A percentile compares a stretch with the other conserved stretches of the same genome.
Conservation (phyloP, 805 yeast species). For the Teunomyces cretensis region DNA sequence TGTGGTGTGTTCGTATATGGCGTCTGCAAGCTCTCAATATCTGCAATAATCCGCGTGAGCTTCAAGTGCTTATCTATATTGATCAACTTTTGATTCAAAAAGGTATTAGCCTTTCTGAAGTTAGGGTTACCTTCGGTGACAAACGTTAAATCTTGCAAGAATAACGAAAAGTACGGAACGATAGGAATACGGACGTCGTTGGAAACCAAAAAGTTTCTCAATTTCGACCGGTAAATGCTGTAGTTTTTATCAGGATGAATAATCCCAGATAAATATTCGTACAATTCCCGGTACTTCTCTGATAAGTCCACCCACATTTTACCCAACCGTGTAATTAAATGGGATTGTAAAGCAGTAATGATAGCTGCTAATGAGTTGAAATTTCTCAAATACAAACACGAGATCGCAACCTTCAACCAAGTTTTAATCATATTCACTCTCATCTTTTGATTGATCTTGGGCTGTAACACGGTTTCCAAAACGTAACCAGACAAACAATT, state of each 20-base stretch:
- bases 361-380: conserved; percentile 79
- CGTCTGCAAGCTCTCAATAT: conserved; percentile 66
- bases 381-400: conserved; percentile 70
- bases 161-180: conserved; percentile 75
- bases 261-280: conserved; percentile 62
- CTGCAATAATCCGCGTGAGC: conserved; percentile 63
- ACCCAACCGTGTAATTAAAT: conserved; percentile 62
- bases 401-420: conserved; percentile 74
- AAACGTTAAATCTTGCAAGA: conserved; percentile 76
- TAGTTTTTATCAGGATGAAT: conserved; percentile 77
- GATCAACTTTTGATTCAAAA: conserved; percentile 57
- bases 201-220: conserved; percentile 52
- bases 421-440: conserved; percentile 57
- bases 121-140: conserved; percentile 80
- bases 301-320: conserved; percentile 59
- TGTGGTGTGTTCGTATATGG: conserved; percentile 42
- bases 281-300: conserved; percentile 60
- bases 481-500: conserved; percentile 72
- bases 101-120: conserved; percentile 58
- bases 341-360: conserved; percentile 73
- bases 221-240: conserved; percentile 61
- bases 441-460: conserved; percentile 45
- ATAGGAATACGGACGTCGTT: conserved; percentile 57
- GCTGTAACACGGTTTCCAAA: conserved; percentile 63
- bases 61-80: conserved; percentile 74